Conservation (phyloP, 1,284 basidiomycete species). For the Sporisorium iseilematis-ciliati region DNA sequence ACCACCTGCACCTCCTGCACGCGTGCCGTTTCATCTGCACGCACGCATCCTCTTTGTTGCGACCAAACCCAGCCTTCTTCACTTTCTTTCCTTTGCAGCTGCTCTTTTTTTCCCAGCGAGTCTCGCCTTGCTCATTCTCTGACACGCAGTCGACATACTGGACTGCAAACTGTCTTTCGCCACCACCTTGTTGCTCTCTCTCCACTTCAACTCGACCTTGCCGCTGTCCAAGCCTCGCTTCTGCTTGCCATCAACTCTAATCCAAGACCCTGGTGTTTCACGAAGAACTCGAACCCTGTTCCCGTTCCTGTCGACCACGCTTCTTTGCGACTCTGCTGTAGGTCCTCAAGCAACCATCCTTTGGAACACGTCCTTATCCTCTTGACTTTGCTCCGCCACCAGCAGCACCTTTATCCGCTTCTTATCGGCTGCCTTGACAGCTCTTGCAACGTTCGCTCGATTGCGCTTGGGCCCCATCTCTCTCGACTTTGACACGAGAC, state of each 20-base stretch:
- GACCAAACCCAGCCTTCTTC: constrained; percentile 14
- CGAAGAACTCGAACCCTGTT: constrained; percentile 7
- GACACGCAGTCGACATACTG: background rate
- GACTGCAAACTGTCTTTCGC: too few relatives aligned
- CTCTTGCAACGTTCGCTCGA: background rate
- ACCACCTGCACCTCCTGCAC: background rate
- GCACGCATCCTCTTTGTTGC: constrained; percentile 18
- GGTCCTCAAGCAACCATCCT: constrained; percentile 17
- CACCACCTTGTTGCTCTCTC: background rate
- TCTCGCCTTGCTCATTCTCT: background rate
- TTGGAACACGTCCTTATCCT: constrained; percentile 20
- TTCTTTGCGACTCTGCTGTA: constrained; percentile 1
- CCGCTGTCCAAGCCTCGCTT: constrained; percentile 42
- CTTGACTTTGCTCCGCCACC: background rate
- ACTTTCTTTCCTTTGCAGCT: constrained; percentile 30
- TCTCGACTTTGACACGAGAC: background rate
- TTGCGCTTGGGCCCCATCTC: background rate
- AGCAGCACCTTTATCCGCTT: constrained; percentile 1
- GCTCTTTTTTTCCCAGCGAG: constrained; percentile 2
- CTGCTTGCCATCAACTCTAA: constrained; percentile 34
- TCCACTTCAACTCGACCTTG: constrained; percentile 6
- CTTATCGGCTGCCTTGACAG: constrained; percentile 1
- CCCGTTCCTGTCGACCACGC: constrained; percentile 12
- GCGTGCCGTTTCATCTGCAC: constrained; percentile 12
- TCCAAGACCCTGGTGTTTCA: constrained; percentile 33